Conservation (phyloP, 208 protist genomes). For the Endotrypanum monterogeii region DNA sequence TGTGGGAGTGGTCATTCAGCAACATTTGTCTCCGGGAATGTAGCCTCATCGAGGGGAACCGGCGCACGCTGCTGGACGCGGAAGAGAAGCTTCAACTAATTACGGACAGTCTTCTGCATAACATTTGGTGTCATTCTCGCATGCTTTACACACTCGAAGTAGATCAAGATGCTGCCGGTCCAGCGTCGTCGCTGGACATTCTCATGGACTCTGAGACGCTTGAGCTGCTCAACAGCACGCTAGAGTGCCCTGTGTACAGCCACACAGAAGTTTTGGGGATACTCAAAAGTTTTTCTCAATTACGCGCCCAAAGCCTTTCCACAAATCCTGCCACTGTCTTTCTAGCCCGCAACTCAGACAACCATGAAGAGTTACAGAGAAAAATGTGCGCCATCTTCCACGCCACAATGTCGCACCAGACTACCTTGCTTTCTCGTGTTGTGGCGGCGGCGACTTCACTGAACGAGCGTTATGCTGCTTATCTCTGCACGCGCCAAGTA, state of each 20-base stretch:
- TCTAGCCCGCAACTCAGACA: conserved; percentile 14
- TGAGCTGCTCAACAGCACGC: conserved; percentile 10
- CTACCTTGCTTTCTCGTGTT: conserved; percentile 5
- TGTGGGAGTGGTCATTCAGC: conserved; percentile 44
- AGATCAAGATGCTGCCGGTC: conserved; percentile 21
- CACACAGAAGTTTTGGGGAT: conserved; percentile 12
- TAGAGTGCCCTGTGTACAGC: conserved; percentile 19
- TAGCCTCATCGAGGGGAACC: conserved; percentile 26
- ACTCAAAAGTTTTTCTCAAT: conserved; percentile 17
- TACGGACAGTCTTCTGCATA: conserved; percentile 22
- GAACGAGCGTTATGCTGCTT: conserved; percentile 8
- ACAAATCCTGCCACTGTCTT: background rate
- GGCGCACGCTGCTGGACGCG: conserved; percentile 15
- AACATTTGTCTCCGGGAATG: conserved; percentile 46
- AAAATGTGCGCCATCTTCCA: conserved; percentile 32
- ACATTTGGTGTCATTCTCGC: conserved; percentile 3
- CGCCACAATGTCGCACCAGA: conserved; percentile 31
- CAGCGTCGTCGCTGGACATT: conserved; percentile 27
- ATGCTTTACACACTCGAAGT: conserved; percentile 27
- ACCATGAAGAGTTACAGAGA: conserved; percentile 28
- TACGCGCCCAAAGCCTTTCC: conserved; percentile 17
- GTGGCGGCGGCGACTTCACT: background rate
- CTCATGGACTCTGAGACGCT: conserved; percentile 27
- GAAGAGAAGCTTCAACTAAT: conserved; percentile 35
- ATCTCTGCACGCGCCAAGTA: conserved; percentile 25